phyloP scores from a whole-genome alignment of 2,329 filamentous ascomycete genomes.

The Fusarium floridanum region DNA sequence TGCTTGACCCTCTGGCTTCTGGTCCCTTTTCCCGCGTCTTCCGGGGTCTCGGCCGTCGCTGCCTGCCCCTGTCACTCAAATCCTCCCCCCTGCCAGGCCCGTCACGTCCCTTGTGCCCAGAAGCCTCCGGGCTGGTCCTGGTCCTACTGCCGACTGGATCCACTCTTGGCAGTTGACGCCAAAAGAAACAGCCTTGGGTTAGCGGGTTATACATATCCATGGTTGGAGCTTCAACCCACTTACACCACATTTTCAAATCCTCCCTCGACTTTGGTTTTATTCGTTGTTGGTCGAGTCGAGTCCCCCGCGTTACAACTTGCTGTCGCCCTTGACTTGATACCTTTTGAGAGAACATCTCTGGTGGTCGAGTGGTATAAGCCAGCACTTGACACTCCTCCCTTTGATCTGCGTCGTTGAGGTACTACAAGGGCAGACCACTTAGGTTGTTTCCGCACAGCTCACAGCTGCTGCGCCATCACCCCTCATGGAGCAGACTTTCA shows the following conservation, averaged over 20 bases:
- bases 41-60: conserved; percentile 13
- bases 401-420: conserved; percentile 5
- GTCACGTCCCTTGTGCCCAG: conserved; percentile 10
- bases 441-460: conserved; percentile 26
- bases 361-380: conserved; percentile 31
- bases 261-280: conserved; percentile 13
- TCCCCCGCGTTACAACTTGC: conserved; percentile 4
- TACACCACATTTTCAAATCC: conserved; percentile 25
- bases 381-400: conserved; percentile 13
- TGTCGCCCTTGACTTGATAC: conserved; percentile 5
- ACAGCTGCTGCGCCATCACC: conserved; percentile 30
- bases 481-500: conserved; percentile 86
- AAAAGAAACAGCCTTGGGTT: conserved; percentile 29
- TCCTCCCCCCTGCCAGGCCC: neutral
- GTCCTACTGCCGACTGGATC: conserved; percentile 17
- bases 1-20: conserved; percentile 8
- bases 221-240: conserved; percentile 30
- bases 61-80: conserved; percentile 22
- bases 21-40: conserved; percentile 10
- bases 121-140: conserved; percentile 2
- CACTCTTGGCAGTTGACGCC: conserved; percentile 36
- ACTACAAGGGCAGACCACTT: conserved; percentile 1
- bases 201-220: conserved; percentile 29
- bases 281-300: neutral
- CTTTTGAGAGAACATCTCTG: conserved; percentile 5